These are phyloP conservation scores for Forsythia viridissima DNA, from an alignment of 257 asterid species.

Conservation along the genomic window DNA sequence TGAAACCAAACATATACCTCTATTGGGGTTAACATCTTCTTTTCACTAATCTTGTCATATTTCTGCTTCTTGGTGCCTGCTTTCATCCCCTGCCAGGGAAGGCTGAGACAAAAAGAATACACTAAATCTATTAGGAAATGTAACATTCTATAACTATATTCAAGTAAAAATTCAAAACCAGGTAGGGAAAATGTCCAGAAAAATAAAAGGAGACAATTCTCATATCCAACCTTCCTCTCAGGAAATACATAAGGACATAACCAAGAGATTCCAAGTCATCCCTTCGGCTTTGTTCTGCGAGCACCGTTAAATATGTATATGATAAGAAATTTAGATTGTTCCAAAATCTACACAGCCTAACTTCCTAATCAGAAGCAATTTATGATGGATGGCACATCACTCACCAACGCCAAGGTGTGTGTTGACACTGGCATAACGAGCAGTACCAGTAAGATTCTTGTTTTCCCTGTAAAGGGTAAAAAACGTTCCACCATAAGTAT, in stretches of 20 bases:
- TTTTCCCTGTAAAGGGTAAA: slow-evolving; percentile 66
- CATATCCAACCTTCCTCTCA: slow-evolving; percentile 85
- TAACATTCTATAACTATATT: slow-evolving; percentile 9
- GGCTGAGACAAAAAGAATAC: slow-evolving; percentile 47
- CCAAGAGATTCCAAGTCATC: slow-evolving; percentile 97
- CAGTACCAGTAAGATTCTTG: slow-evolving; percentile 95
- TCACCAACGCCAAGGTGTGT: slow-evolving; percentile 96
- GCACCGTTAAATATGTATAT: slow-evolving; percentile 22
- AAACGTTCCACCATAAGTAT: slow-evolving; percentile 19
- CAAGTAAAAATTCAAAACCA: neutral
- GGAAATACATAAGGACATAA: slow-evolving; percentile 92
- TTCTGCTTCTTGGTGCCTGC: slow-evolving; percentile 97
- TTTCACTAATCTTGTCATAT: slow-evolving; percentile 90
- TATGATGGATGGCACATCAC: slow-evolving; percentile 28
- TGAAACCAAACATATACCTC: slow-evolving; percentile 56
- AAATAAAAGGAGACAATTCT: slow-evolving; percentile 18
- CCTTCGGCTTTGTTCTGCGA: slow-evolving; percentile 92
- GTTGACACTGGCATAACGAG: slow-evolving; percentile 96
- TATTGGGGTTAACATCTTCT: slow-evolving; percentile 84
- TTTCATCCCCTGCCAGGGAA: slow-evolving; percentile 98
- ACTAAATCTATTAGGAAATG: slow-evolving; percentile 15
- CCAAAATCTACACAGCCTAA: slow-evolving; percentile 20
- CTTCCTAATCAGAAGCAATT: slow-evolving; percentile 5
- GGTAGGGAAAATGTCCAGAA: slow-evolving; percentile 15
- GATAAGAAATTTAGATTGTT: slow-evolving; percentile 1